Evolutionary conservation across 2,329 filamentous ascomycete species (phyloP).

Genomic region (Cryphonectria carpinicola): DNA sequence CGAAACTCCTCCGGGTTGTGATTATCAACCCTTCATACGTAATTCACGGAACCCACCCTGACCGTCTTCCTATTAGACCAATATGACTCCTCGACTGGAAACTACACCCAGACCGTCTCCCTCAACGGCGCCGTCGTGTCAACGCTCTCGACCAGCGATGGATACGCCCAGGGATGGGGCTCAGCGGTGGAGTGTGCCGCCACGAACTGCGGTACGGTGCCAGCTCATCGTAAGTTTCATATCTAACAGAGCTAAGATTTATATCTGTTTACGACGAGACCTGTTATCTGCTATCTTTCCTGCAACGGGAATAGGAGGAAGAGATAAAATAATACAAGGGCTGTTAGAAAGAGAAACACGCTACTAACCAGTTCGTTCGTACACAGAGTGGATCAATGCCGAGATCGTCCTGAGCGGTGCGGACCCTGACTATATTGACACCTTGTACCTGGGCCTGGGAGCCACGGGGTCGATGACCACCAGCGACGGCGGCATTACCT

Average conservation of each 20-base stretch:
- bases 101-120: slow-evolving; percentile 31
- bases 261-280: not conserved
- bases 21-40: not conserved
- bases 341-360: not conserved
- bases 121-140: slow-evolving; percentile 29
- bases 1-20: no score
- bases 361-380: not conserved
- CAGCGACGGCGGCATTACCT: slow-evolving; percentile 26
- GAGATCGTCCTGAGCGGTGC: slow-evolving; percentile 36
- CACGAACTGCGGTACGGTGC: slow-evolving; percentile 45
- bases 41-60: not conserved
- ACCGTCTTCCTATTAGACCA: slow-evolving; percentile 19
- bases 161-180: slow-evolving; percentile 30
- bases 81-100: slow-evolving; percentile 28
- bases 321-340: not conserved
- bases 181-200: slow-evolving; percentile 41
- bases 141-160: slow-evolving; percentile 31
- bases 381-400: slow-evolving; percentile 44
- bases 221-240: slow-evolving; percentile 40
- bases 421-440: slow-evolving; percentile 45
- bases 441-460: slow-evolving; percentile 36
- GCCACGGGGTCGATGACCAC: slow-evolving; percentile 36
- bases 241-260: not conserved
- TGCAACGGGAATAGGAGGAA: not conserved
- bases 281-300: not conserved